These are phyloP conservation scores for Penicillium samsonianum DNA, from an alignment of 495 filamentous ascomycete genomes.

Conservation along the genomic window DNA sequence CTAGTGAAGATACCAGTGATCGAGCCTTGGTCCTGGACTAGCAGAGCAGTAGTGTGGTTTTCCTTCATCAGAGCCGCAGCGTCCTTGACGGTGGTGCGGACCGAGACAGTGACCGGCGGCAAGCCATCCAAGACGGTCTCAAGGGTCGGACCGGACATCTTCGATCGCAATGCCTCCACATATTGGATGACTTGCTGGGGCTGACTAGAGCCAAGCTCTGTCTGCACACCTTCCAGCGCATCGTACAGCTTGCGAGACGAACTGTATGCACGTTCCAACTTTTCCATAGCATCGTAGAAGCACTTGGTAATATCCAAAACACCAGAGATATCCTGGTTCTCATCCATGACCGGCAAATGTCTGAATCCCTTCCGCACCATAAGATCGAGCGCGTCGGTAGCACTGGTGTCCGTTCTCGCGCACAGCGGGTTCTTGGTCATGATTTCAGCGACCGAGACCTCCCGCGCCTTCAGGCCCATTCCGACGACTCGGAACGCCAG, in stretches of 20 bases:
- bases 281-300: constrained; percentile 99
- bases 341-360: constrained; percentile 98
- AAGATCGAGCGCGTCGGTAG: constrained; percentile 93
- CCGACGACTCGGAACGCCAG: constrained; percentile 96
- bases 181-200: constrained; percentile 99
- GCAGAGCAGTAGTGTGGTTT: constrained; percentile 92
- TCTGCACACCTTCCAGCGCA: constrained; percentile 97
- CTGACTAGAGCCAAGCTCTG: constrained; percentile 92
- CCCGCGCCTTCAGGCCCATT: constrained; percentile 83
- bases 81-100: constrained; percentile 93
- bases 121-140: constrained; percentile 91
- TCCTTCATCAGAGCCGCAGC: constrained; percentile 96
- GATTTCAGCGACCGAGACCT: constrained; percentile 92
- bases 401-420: constrained; percentile 94
- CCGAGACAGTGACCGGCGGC: constrained; percentile 91
- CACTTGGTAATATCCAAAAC: constrained; percentile 99
- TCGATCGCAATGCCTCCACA: constrained; percentile 88
- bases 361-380: constrained; percentile 99
- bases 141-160: constrained; percentile 97
- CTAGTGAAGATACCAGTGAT: constrained; percentile 99
- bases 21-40: constrained; percentile 94
- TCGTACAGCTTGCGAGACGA: constrained; percentile 96
- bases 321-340: constrained; percentile 98
- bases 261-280: constrained; percentile 93
- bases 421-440: constrained; percentile 99